phyloP scores from a whole-genome alignment of 345 rosid species.

The Cochlearia excelsa region DNA sequence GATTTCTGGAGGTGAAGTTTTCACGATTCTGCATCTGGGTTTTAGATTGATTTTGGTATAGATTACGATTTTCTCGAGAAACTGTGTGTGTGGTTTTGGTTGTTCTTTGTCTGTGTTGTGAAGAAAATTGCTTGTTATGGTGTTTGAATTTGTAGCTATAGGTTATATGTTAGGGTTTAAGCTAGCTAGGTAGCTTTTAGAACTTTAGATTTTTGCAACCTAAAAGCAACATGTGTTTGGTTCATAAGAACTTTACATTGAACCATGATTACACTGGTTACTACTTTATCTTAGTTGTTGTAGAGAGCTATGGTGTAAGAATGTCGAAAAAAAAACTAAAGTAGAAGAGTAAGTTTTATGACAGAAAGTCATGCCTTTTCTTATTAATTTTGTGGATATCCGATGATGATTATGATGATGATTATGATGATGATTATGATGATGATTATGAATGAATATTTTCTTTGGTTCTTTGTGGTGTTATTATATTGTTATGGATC shows the following conservation, averaged over 20 bases:
- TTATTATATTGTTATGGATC: background rate
- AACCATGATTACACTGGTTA: background rate
- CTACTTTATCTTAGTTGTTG: background rate
- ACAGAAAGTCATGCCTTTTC: background rate
- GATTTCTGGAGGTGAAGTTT: conserved; percentile 73
- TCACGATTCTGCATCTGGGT: conserved; percentile 2
- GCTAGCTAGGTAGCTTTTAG: background rate
- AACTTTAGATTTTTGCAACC: too few species aligned
- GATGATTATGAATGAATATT: background rate
- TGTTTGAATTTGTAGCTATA: background rate
- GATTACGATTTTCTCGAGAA: background rate
- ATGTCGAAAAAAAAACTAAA: background rate
- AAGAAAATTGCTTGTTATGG: background rate
- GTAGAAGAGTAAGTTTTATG: background rate
- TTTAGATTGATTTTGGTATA: background rate
- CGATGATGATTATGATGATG: background rate
- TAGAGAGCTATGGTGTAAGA: background rate
- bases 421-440: background rate
- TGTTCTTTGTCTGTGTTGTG: conserved; percentile 2
- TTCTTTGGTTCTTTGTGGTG: background rate
- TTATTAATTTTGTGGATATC: background rate
- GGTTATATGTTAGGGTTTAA: background rate
- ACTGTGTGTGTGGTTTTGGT: background rate
- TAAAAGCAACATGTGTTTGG: background rate
- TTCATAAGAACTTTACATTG: background rate